Evolutionary conservation across 2,329 filamentous ascomycete species (phyloP).

Genomic region (Emmonsiellopsis sp.): DNA sequence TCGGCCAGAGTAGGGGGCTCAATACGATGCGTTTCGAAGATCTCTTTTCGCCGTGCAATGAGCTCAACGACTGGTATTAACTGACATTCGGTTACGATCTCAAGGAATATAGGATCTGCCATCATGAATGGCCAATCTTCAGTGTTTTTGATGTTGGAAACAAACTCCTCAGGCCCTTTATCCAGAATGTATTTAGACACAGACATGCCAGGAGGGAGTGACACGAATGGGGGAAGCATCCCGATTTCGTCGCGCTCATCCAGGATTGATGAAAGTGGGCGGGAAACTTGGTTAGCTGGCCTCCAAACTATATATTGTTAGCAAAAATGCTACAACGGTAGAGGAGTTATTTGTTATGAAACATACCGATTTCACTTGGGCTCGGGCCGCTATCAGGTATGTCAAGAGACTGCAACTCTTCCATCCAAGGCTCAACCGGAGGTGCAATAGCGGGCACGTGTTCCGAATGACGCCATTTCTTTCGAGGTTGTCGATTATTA

Average conservation of each 20-base stretch:
- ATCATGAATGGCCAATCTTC: conserved; percentile 41
- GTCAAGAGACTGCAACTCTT: conserved; percentile 11
- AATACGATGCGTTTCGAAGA: conserved; percentile 19
- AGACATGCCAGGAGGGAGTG: conserved; percentile 28
- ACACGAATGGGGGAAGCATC: conserved; percentile 13
- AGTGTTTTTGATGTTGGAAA: conserved; percentile 39
- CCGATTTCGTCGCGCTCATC: conserved; percentile 18
- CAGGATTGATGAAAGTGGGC: conserved; percentile 19
- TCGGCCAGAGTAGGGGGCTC: conserved; percentile 13
- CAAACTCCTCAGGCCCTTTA: conserved; percentile 34
- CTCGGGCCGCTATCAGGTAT: conserved; percentile 5
- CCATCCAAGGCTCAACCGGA: conserved; percentile 12
- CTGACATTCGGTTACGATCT: conserved; percentile 32
- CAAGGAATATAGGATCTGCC: conserved; percentile 41
- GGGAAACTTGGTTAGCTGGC: conserved; percentile 14
- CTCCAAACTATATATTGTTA: conserved; percentile 13
- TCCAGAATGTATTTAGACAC: conserved; percentile 42
- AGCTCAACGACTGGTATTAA: conserved; percentile 36
- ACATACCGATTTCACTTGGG: conserved; percentile 12
- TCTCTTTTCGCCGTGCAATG: conserved; percentile 25
- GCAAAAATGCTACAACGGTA: conserved; percentile 1
- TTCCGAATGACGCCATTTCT: conserved; percentile 7
- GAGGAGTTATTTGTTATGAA: neutral
- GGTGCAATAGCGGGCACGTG: conserved; percentile 6
- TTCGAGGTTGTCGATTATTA: neutral